Conservation (phyloP, 331 rosid species). For the Prunus yedoensis region DNA sequence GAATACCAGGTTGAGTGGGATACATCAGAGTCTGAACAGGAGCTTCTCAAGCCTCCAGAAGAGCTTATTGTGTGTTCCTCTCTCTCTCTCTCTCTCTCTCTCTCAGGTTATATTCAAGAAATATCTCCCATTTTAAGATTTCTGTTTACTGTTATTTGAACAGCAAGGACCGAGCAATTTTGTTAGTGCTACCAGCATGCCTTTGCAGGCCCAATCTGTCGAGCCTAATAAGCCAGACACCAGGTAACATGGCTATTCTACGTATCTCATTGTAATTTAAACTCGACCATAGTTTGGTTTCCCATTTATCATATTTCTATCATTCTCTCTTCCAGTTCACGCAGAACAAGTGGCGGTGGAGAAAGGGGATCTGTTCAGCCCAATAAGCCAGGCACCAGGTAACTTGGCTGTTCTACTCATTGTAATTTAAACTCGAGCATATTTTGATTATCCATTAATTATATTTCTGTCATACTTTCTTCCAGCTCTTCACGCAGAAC, state of each 20-base stretch:
- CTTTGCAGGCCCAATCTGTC: constrained; percentile 40
- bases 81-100: background rate
- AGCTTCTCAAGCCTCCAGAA: constrained; percentile 85
- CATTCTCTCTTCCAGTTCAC: constrained; percentile 14
- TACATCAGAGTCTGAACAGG: constrained; percentile 70
- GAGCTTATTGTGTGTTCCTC: constrained; percentile 60
- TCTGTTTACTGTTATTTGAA: constrained; percentile 8
- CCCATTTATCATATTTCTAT: background rate
- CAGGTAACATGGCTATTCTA: constrained; percentile 35
- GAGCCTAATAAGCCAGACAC: constrained; percentile 40
- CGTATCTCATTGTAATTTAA: background rate
- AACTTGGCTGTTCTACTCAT: background rate
- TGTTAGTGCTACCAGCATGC: constrained; percentile 73
- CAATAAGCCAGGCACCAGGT: constrained; percentile 48
- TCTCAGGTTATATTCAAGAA: background rate
- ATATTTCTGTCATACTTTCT: constrained; percentile 8
- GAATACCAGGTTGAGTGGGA: constrained; percentile 90
- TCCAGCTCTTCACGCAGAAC: constrained; percentile 30
- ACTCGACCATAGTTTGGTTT: background rate
- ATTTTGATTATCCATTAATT: background rate
- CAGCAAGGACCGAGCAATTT: constrained; percentile 77
- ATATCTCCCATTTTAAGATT: background rate
- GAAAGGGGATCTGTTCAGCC: constrained; percentile 33
- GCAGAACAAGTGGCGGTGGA: constrained; percentile 37
- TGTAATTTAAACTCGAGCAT: background rate